These are phyloP conservation scores for Aspergillus sp. DNA, from an alignment of 2,329 filamentous ascomycete species.

Conservation along the genomic window DNA sequence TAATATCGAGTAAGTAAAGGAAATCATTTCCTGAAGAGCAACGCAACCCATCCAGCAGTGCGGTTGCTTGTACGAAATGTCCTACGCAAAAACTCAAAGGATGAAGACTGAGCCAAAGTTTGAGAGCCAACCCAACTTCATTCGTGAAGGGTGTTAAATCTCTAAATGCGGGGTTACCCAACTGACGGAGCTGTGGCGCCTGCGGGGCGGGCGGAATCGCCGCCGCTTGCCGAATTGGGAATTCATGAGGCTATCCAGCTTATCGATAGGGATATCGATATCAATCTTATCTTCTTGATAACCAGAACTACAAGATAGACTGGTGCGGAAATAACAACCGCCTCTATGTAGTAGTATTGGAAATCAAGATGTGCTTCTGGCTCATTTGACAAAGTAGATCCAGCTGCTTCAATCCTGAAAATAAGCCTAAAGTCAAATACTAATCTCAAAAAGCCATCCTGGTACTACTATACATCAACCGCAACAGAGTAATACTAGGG, in stretches of 20 bases:
- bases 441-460: background rate
- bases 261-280: background rate
- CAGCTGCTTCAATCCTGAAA: no score
- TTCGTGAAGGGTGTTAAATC: background rate
- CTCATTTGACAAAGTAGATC: background rate
- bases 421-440: no score
- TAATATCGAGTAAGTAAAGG: background rate
- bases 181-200: background rate
- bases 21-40: background rate
- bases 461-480: background rate
- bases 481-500: background rate
- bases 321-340: background rate
- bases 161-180: background rate
- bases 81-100: background rate
- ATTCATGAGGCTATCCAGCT: background rate
- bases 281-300: background rate
- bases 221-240: background rate
- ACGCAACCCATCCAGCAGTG: background rate
- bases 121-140: background rate
- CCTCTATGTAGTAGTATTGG: background rate
- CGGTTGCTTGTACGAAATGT: background rate
- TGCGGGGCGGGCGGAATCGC: background rate
- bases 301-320: background rate
- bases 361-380: background rate
- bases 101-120: background rate